A percentile compares a stretch with the other conserved stretches of the same genome.
Conservation (phyloP, 2,329 filamentous ascomycete species). For the Rhynchosporium secalis region DNA sequence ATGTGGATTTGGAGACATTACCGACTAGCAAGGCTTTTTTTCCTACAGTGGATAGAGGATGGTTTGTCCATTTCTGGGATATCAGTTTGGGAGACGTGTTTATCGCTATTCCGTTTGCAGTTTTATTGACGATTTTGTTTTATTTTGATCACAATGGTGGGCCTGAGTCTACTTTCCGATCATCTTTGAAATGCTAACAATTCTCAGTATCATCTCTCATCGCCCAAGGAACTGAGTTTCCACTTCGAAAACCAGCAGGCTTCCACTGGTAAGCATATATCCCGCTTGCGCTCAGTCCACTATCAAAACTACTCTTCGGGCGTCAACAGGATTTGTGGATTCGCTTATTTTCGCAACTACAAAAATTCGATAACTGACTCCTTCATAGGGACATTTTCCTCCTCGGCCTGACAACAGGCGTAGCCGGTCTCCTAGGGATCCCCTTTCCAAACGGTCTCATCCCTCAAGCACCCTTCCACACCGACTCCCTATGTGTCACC, state of each 20-base stretch:
- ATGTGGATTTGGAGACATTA: constrained; percentile 67
- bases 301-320: not conserved
- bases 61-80: constrained; percentile 83
- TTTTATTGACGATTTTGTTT: constrained; percentile 81
- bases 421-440: constrained; percentile 73
- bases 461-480: constrained; percentile 82
- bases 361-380: not conserved
- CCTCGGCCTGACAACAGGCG: constrained; percentile 73
- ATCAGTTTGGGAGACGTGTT: constrained; percentile 73
- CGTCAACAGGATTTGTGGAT: not conserved
- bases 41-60: constrained; percentile 70
- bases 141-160: constrained; percentile 87
- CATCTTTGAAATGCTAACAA: constrained; percentile 4
- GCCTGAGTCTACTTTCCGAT: constrained; percentile 21
- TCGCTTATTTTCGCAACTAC: not conserved
- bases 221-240: constrained; percentile 80
- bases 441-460: constrained; percentile 84
- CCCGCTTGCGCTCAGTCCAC: not conserved
- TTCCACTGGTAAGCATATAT: constrained; percentile 66
- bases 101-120: constrained; percentile 80
- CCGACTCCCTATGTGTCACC: constrained; percentile 74
- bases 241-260: constrained; percentile 75
- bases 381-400: constrained; percentile 64
- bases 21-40: constrained; percentile 77
- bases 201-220: constrained; percentile 73